Evolutionary conservation across 2,329 filamentous ascomycete species (phyloP), one percentile per base, ranked within the genome.

Genomic region (Penicillium crustosum): DNA sequence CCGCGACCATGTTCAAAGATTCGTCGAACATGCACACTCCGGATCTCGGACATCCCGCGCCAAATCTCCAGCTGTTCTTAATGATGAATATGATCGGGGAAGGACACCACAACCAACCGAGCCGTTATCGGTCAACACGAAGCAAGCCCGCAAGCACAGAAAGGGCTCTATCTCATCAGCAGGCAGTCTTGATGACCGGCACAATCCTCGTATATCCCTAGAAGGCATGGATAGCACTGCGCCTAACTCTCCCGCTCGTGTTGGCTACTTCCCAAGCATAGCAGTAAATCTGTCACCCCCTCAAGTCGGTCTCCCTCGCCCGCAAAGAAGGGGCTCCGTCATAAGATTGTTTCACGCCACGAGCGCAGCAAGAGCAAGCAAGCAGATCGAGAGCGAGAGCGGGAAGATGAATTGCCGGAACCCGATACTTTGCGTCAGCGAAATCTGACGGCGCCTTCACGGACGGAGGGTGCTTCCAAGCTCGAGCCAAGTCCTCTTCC

Each of bases 301-400:
- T 79, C 79, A 8, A 91, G 87, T 66, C 83, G 88, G 25, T 80
- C 83, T 2, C 78, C 79, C 2, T 91, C 89, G 7, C 88, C 89
- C 31, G 77, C 79, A 0, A 82, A 86, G 51, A 88, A 85, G 53
- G 82, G 84, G 0, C 67, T 77, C 29, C 66, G 72, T 5, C 72
- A 73, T n/a, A 68, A 80, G 13, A 75, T 77, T 33, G 73, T 67
- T 19, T 70, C 78, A 33, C 73, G 73, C 13, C 73, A 71, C 49
- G 74, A 73, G 53, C 69, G 70, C 47, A 73, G 66, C 66, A 68
- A 77, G 69, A 71, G 75, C 70, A 66, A 73, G 48, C 61, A 73
- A 17, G 70, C 73, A 23, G 67, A 73, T 76, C 69, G 73, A 50
- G 62, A 45, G 12, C 50, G 29, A 27, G 50, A 63, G 13, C 53